phyloP scores from a whole-genome alignment of 805 yeast genomes.

The Kodamaea restingae region DNA sequence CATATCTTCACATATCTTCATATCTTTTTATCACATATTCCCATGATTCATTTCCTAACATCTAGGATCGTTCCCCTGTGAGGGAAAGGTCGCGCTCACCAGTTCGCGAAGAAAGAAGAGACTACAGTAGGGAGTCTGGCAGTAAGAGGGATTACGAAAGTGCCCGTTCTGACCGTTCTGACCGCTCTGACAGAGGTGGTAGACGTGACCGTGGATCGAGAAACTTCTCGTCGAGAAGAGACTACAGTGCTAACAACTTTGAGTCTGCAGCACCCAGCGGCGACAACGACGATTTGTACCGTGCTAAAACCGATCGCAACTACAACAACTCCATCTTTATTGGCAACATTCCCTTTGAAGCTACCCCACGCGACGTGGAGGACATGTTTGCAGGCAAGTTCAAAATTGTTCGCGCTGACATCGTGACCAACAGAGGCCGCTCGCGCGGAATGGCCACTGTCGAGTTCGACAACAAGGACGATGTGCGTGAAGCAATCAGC shows the following conservation, averaged over 20 bases:
- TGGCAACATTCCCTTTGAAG: slow-evolving; percentile 68
- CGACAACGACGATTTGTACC: slow-evolving; percentile 32
- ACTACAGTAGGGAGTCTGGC: slow-evolving; percentile 16
- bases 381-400: slow-evolving; percentile 49
- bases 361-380: slow-evolving; percentile 56
- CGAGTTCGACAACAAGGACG: slow-evolving; percentile 63
- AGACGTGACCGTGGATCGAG: slow-evolving; percentile 10
- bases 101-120: slow-evolving; percentile 30
- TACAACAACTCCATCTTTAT: slow-evolving; percentile 67
- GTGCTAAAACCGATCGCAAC: slow-evolving; percentile 46
- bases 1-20: too few relatives aligned
- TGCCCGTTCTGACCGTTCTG: slow-evolving; percentile 14
- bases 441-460: slow-evolving; percentile 91
- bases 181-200: slow-evolving; percentile 15
- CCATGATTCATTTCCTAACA: too few relatives aligned
- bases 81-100: slow-evolving; percentile 35
- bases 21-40: too few relatives aligned
- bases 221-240: slow-evolving; percentile 18
- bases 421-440: slow-evolving; percentile 72
- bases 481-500: slow-evolving; percentile 68
- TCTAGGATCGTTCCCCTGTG: slow-evolving; percentile 26
- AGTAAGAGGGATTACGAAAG: slow-evolving; percentile 16
- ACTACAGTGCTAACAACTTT: slow-evolving; percentile 13
- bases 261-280: slow-evolving; percentile 20
- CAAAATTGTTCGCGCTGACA: slow-evolving; percentile 72